These are phyloP conservation scores for Escallonia herrerae DNA, from an alignment of 129 eudicot species.

Conservation along the genomic window DNA sequence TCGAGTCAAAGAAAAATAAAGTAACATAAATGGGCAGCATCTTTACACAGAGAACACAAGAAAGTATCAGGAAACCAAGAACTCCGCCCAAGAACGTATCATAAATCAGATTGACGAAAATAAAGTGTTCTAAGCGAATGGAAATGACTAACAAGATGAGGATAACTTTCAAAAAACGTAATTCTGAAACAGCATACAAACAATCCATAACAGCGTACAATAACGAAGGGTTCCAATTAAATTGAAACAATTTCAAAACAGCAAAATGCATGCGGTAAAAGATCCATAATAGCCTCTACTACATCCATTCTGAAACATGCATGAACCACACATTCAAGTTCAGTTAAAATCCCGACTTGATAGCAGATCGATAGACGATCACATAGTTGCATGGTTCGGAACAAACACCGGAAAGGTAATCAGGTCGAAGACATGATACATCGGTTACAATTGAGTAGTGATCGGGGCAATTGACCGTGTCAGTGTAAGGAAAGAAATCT, in stretches of 20 bases:
- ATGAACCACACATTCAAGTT: constrained; percentile 23
- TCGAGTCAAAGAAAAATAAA: not conserved
- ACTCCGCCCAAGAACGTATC: not conserved
- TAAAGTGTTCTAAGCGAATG: too few species aligned
- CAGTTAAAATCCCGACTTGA: constrained; percentile 1
- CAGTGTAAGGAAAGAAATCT: constrained; percentile 9
- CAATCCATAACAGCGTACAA: not conserved
- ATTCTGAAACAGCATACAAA: not conserved
- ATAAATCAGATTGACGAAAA: too few species aligned
- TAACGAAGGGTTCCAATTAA: not conserved
- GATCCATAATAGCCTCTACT: not conserved
- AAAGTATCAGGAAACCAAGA: not conserved
- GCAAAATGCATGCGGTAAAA: not conserved
- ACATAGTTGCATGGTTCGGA: not conserved
- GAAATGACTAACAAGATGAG: not conserved
- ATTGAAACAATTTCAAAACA: not conserved
- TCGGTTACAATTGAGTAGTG: not conserved
- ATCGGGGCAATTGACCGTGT: not conserved
- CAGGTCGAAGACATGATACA: not conserved
- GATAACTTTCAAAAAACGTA: not conserved
- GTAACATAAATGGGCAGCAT: not conserved
- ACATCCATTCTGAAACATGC: not conserved
- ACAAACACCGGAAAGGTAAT: not conserved
- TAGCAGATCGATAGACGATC: not conserved
- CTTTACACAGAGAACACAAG: not conserved